phyloP scores from a whole-genome alignment of 1,284 basidiomycete species.

The Entoloma clypeatum region DNA sequence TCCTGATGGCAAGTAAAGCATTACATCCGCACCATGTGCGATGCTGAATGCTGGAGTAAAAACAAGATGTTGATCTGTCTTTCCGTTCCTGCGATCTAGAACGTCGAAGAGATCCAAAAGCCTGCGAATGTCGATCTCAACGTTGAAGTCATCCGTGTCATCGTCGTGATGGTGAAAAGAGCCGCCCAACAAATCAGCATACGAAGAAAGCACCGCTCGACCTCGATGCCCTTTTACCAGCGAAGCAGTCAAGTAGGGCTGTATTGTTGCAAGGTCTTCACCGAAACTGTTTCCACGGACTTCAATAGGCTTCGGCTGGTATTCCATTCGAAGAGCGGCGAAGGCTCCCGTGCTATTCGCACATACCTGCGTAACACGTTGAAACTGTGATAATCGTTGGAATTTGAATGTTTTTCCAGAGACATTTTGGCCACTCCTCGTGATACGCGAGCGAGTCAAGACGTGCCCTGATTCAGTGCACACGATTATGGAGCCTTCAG shows the following conservation, averaged over 20 bases:
- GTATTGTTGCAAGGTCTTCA: conserved; percentile 64
- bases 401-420: conserved; percentile 74
- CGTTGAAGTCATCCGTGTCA: conserved; percentile 36
- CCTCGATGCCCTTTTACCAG: conserved; percentile 5
- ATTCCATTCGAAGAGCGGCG: conserved; percentile 81
- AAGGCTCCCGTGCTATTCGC: conserved; percentile 89
- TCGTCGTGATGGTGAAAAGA: conserved; percentile 27
- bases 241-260: conserved; percentile 48
- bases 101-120: conserved; percentile 39
- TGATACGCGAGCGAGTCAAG: conserved; percentile 72
- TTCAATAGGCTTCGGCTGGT: conserved; percentile 54
- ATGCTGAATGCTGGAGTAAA: conserved; percentile 17
- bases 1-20: conserved; percentile 42
- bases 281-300: conserved; percentile 59
- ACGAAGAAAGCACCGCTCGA: too few relatives aligned
- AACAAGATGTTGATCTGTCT: conserved; percentile 20
- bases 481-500: conserved; percentile 86
- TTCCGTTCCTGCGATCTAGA: conserved; percentile 31
- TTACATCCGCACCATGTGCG: conserved; percentile 60
- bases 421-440: conserved; percentile 34
- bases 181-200: too few relatives aligned
- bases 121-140: conserved; percentile 49
- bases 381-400: conserved; percentile 76
- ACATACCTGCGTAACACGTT: conserved; percentile 82
- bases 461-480: conserved; percentile 96